Evolutionary conservation across 805 yeast species (phyloP).

Genomic region (Pichia phayaonensis): DNA sequence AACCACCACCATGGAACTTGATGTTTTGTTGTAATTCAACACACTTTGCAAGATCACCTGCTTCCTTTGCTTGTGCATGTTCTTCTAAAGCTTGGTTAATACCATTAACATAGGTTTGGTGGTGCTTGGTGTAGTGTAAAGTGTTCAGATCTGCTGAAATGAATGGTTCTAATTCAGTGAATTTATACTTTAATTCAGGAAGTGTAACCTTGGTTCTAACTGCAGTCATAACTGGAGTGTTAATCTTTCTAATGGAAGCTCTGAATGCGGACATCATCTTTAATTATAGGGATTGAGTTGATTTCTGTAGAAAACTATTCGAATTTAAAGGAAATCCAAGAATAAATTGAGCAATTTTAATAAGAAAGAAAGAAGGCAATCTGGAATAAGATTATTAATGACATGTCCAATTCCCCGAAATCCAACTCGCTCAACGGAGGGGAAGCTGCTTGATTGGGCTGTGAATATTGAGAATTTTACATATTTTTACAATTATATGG

Average conservation of each 20-base stretch:
- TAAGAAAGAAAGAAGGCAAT: not conserved
- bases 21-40: conserved; percentile 63
- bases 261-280: conserved; percentile 22
- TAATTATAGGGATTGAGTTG: not conserved
- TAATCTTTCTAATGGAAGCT: conserved; percentile 12
- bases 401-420: not conserved
- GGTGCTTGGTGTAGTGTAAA: conserved; percentile 83
- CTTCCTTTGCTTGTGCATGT: conserved; percentile 53
- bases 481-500: not conserved
- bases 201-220: conserved; percentile 61
- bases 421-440: not conserved
- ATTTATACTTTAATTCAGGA: conserved; percentile 80
- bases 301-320: conserved; percentile 1
- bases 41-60: conserved; percentile 51
- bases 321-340: conserved; percentile 20
- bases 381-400: not conserved
- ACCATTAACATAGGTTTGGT: conserved; percentile 84
- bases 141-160: conserved; percentile 85
- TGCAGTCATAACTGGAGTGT: conserved; percentile 15
- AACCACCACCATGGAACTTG: conserved; percentile 93
- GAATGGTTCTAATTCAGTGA: conserved; percentile 77
- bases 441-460: not conserved
- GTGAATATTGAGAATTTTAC: too few relatives aligned
- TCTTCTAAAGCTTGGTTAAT: conserved; percentile 74
- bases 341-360: not conserved